Percentiles rank a stretch among this genome's conserved stretches.
Evolutionary conservation across 1,284 basidiomycete genomes (phyloP).

Genomic region (Rhodotorula sp.): DNA sequence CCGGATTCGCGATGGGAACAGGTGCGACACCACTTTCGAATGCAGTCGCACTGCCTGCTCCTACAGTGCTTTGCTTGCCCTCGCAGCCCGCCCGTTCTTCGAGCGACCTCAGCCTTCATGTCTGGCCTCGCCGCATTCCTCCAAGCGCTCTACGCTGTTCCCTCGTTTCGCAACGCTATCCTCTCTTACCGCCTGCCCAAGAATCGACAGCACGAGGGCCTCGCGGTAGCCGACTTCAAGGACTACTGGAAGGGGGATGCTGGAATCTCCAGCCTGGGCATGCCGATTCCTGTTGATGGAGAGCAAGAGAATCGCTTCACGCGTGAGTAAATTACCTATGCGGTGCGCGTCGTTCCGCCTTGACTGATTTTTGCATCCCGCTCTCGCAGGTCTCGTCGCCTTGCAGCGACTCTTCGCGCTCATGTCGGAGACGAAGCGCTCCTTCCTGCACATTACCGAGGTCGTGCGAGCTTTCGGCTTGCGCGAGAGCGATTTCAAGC

Average conservation of each 20-base stretch:
- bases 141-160: constrained; percentile 29
- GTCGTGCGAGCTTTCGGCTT: constrained; percentile 13
- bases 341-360: neutral
- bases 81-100: constrained; percentile 20
- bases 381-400: constrained; percentile 18
- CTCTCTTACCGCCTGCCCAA: constrained; percentile 18
- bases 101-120: constrained; percentile 22
- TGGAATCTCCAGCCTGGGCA: neutral
- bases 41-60: too few relatives aligned
- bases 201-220: neutral
- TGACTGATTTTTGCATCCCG: neutral
- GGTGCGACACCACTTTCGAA: neutral
- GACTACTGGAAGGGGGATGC: constrained; percentile 25
- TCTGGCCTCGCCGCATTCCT: constrained; percentile 24
- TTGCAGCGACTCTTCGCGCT: constrained; percentile 34
- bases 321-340: neutral
- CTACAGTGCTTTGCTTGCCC: neutral
- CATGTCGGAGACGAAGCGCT: constrained; percentile 25
- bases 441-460: constrained; percentile 35
- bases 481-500: constrained; percentile 13
- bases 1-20: constrained; percentile 11
- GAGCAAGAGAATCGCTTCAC: constrained; percentile 3
- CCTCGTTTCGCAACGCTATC: constrained; percentile 28
- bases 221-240: neutral
- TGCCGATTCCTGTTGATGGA: neutral